phyloP scores from a whole-genome alignment of 2,329 filamentous ascomycete genomes.

The Microcera coccophila region DNA sequence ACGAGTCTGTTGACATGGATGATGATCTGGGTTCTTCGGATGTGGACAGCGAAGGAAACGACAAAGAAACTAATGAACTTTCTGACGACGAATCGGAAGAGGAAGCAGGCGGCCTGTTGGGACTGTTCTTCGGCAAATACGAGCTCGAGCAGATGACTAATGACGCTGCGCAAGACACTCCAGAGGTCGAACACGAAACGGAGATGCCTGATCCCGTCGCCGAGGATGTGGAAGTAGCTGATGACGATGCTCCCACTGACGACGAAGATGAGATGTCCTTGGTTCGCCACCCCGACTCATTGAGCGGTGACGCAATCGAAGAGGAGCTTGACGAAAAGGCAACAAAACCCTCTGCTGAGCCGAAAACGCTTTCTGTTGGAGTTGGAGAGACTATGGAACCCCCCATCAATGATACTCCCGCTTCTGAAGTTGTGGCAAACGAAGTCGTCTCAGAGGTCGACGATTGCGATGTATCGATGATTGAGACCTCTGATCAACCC shows the following conservation, averaged over 20 bases:
- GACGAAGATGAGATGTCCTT: slow-evolving; percentile 36
- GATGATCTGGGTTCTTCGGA: slow-evolving; percentile 61
- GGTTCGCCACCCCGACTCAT: slow-evolving; percentile 29
- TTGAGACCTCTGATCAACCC: slow-evolving; percentile 7
- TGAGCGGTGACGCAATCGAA: slow-evolving; percentile 6
- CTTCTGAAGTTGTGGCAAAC: background rate
- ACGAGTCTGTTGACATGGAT: slow-evolving; percentile 67
- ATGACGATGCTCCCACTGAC: slow-evolving; percentile 1
- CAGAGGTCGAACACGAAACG: slow-evolving; percentile 22
- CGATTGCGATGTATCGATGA: slow-evolving; percentile 33
- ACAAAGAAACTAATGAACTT: slow-evolving; percentile 43
- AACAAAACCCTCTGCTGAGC: background rate
- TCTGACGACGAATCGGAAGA: slow-evolving; percentile 42
- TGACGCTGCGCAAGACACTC: slow-evolving; percentile 28
- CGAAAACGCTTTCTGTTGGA: background rate
- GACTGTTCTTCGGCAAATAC: slow-evolving; percentile 56
- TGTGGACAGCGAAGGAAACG: slow-evolving; percentile 41
- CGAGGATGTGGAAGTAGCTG: slow-evolving; percentile 5
- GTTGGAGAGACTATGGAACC: background rate
- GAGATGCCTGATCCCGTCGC: slow-evolving; percentile 17
- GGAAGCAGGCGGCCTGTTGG: slow-evolving; percentile 48
- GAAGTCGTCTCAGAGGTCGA: background rate
- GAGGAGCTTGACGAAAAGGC: background rate
- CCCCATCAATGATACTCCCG: background rate
- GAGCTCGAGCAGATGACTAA: slow-evolving; percentile 52